phyloP scores from a whole-genome alignment of 768 basidiomycete genomes.

The Cyclocybe aegerita region DNA sequence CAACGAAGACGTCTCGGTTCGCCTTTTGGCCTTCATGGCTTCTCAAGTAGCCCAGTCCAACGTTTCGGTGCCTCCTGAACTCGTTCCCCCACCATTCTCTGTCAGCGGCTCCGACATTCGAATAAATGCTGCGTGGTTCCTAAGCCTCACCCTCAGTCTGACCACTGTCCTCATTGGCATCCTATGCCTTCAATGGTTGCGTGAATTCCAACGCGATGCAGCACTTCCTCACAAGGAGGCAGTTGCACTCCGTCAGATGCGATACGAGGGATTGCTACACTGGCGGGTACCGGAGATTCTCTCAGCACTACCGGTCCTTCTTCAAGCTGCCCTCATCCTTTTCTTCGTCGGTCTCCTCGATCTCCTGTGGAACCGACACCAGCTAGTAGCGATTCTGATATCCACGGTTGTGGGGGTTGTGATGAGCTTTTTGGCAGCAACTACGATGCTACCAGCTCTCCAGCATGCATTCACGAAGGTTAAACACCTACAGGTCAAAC shows the following conservation, averaged over 20 bases:
- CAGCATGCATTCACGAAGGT: conserved; percentile 25
- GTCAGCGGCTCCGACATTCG: conserved; percentile 19
- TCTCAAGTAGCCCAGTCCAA: conserved; percentile 10
- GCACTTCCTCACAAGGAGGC: conserved; percentile 25
- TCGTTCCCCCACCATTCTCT: conserved; percentile 12
- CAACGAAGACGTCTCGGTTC: conserved; percentile 14
- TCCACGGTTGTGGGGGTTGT: conserved; percentile 15
- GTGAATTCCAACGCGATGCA: conserved; percentile 24
- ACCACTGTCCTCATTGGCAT: conserved; percentile 25
- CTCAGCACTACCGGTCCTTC: conserved; percentile 21
- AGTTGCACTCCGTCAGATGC: conserved; percentile 26
- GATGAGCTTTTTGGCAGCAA: conserved; percentile 22
- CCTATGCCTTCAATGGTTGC: conserved; percentile 26
- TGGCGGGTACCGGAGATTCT: conserved; percentile 27
- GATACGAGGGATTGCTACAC: conserved; percentile 22
- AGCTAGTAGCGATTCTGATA: conserved; percentile 6
- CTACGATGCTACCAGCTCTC: conserved; percentile 25
- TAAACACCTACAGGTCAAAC: conserved; percentile 21
- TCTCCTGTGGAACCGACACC: conserved; percentile 22
- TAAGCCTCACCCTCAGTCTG: conserved; percentile 24
- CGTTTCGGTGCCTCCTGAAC: background rate
- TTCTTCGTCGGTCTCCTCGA: conserved; percentile 26
- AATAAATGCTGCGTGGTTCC: conserved; percentile 25
- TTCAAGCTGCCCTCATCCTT: conserved; percentile 22
- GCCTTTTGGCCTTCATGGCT: conserved; percentile 17